Base-by-base conservation (phyloP, 139 green algal species). In the Spirogloea muscicola region DNA sequence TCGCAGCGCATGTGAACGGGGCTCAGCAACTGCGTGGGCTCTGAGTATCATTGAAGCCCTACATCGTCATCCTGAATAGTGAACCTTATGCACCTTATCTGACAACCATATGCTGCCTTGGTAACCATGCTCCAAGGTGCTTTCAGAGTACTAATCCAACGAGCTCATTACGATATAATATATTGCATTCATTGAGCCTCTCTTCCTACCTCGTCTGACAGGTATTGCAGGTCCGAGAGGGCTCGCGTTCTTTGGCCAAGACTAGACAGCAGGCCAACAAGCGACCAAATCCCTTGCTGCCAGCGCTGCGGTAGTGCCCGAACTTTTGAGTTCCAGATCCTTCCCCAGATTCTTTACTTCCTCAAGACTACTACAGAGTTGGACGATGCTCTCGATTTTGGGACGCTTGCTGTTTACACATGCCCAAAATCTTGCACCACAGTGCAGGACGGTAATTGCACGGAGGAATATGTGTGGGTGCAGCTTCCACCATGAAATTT, bases 241-340 rank as follows among this genome's bases (percentile, higher is more conserved):
- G 57, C 57, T 42, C 13, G 18, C 13, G 13, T 18, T 13, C 57
- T 65, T 13, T 65, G 57, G 57, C 57, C 57, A 16, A n/a, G 13
- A 18, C 18, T 16, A 13, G 33, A 38, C 33, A 13, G 18, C 16
- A 13, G 57, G 29, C 57, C 57, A 18, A 34, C 57, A 13, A 16
- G 16, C 13, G 16, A 38, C 13, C 13, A 18, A 13, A 65, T 65
- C 57, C 33, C 57, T 34, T 16, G 13, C 13, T 65, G 57, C 16
- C 33, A 13, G 13, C 13, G 16, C 13, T 65, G 57, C 57, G 31
- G 57, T 16, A 65, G 57, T 18, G 29, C 13, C 13, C 57, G 57
- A 13, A 65, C 18, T 16, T 65, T 65, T 65, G 57, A 65, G 57
- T 65, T 65, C 36, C 57, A 65, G 16, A 18, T 65, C 13, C 57